Evolutionary conservation across 768 basidiomycete genomes (phyloP).

Genomic region (Thelephora aurantiotincta): DNA sequence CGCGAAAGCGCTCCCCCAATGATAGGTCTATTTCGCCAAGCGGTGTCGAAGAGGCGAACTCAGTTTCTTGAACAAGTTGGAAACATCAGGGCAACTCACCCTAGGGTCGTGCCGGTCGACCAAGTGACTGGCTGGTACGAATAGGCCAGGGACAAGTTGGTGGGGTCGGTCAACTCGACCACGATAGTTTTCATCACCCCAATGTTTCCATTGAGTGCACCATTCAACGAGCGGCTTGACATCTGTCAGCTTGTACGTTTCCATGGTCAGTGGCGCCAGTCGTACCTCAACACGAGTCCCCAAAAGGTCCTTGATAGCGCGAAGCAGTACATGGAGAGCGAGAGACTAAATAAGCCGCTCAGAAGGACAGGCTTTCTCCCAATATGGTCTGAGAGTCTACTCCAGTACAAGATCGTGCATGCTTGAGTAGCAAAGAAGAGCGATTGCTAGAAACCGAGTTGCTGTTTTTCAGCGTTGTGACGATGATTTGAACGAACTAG

Average conservation of each 20-base stretch:
- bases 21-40: conserved; percentile 35
- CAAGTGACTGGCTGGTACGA: conserved; percentile 48
- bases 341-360: conserved; percentile 46
- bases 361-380: conserved; percentile 70
- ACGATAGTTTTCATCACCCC: conserved; percentile 66
- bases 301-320: conserved; percentile 58
- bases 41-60: conserved; percentile 1
- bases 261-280: not conserved
- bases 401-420: conserved; percentile 61
- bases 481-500: not conserved
- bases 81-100: conserved; percentile 20
- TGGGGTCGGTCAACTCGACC: conserved; percentile 58
- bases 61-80: not conserved
- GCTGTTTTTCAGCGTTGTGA: conserved; percentile 3
- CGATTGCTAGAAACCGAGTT: conserved; percentile 38
- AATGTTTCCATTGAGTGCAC: conserved; percentile 57
- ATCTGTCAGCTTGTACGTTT: not conserved
- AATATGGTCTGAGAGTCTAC: conserved; percentile 52
- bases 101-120: conserved; percentile 28
- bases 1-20: conserved; percentile 54
- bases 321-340: conserved; percentile 59
- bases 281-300: conserved; percentile 39
- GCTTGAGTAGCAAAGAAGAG: conserved; percentile 67
- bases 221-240: conserved; percentile 49
- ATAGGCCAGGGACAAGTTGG: conserved; percentile 56